Conservation (phyloP, 2,329 filamentous ascomycete species). For the Tolypocladium guangdongense region DNA sequence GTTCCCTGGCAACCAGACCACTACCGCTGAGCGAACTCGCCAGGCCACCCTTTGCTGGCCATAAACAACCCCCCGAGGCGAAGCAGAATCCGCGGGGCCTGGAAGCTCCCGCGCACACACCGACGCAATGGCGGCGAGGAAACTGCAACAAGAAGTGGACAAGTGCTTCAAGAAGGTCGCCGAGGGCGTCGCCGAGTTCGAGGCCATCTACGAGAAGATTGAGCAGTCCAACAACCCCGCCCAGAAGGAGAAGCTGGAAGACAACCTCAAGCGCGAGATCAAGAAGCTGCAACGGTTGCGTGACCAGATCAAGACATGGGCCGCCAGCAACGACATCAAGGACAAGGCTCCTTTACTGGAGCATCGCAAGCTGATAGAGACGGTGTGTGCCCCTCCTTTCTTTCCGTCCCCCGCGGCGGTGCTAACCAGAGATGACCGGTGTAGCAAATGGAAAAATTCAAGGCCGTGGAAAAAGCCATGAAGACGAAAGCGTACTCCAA, state of each 20-base stretch:
- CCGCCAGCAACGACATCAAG: slow-evolving; percentile 96
- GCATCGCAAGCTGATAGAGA: slow-evolving; percentile 92
- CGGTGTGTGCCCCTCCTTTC: slow-evolving; percentile 46
- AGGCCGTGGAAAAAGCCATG: slow-evolving; percentile 99
- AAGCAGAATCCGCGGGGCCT: neutral
- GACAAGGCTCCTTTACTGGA: slow-evolving; percentile 94
- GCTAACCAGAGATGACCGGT: neutral
- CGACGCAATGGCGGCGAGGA: slow-evolving; percentile 77
- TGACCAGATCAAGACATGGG: slow-evolving; percentile 99
- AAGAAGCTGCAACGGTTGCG: slow-evolving; percentile 97
- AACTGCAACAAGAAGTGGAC: slow-evolving; percentile 95
- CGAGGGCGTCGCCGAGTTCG: slow-evolving; percentile 86
- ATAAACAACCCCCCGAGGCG: neutral
- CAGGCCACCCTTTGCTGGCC: neutral
- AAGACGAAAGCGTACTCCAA: slow-evolving; percentile 99
- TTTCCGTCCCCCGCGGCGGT: neutral
- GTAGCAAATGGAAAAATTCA: slow-evolving; percentile 99
- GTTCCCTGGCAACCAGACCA: neutral
- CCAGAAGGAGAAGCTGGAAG: slow-evolving; percentile 96
- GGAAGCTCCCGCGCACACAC: slow-evolving; percentile 5
- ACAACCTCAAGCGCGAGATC: slow-evolving; percentile 97
- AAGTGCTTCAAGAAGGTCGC: slow-evolving; percentile 99
- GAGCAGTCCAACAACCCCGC: slow-evolving; percentile 83
- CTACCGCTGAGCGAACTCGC: neutral
- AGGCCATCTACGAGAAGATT: slow-evolving; percentile 96